Evolutionary conservation across 768 basidiomycete species (phyloP), one percentile per base, ranked within the genome.

Genomic region (Coprinopsis strossmayeri): DNA sequence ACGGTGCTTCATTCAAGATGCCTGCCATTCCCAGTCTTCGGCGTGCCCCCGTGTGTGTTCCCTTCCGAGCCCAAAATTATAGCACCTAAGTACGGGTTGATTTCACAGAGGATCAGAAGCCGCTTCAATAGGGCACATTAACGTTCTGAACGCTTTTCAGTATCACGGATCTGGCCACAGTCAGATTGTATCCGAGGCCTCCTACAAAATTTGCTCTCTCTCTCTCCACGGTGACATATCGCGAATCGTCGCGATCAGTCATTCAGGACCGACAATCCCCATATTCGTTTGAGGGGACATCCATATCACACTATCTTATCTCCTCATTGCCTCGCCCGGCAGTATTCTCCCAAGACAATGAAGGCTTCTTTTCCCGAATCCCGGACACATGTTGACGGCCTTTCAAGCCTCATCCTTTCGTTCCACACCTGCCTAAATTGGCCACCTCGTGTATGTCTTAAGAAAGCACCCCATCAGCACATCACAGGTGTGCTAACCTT

Each of bases 311-410:
- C 64, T 72, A 68, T 69, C 76, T 74, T 75, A 77, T 77, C 74
- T 69, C 65, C 63, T 69, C 64, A 62, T 64, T 73, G 71, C 72
- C 75, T 76, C 69, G 73, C 62, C 76, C 77, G 69, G 68, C 71
- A 74, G 69, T 70, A 76, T 70, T 67, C 74, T 66, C 62, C 62
- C 66, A 63, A 30, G 34, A 71, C 77, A 78, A 80, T 72, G 82
- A 78, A 70, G 71, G 70, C 84, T 80, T 79, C 82, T 76, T 70
- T 69, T 75, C 73, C 76, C 77, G 71, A 76, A 72, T 76, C 69
- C 81, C 75, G 79, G 79, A 75, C 72, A 70, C 80, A 82, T 77
- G 81, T 81, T 81, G 70, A 67, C 58, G 54, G 64, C 65, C 61
- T 54, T 56, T 63, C 64, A 57, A 65, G 63, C 57, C 67, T 66